Evolutionary conservation across 2,329 filamentous ascomycete genomes (phyloP), one percentile per base, ranked within the genome.

Genomic region (Pseudocercospora crystallina): DNA sequence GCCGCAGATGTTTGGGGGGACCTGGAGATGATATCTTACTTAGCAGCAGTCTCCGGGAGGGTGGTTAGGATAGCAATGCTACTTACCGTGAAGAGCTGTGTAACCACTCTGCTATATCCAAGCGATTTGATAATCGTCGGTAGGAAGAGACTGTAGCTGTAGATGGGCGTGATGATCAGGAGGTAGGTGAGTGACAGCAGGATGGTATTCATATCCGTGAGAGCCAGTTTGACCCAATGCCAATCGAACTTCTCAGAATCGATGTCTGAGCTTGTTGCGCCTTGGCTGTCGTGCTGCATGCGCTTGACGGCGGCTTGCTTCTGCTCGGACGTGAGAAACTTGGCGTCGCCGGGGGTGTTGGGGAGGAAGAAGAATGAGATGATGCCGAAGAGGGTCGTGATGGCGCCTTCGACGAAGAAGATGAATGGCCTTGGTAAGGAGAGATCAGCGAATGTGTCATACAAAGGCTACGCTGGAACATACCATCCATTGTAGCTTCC

Each of bases 281-380:
- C 61, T 43, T 63, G 56, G 30, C 61, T 47, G 43, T 71, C 66
- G 13, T 62, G 49, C 20, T 59, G 54, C 53, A 71, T 66, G 9
- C 64, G 55, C 15, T 58, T 51, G 14, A 62, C 54, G 13, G 66
- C 66, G 33, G 59, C 58, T 30, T 41, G 49, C 31, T 60, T 59
- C 47, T 70, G 63, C 33, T 62, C 54, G 26, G 54, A 46, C 15
- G 59, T 61, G 5, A 71, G 56, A 55, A 69, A 71, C 44, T 57
- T 63, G 4, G 77, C 77, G 38, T 74, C 75, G 47, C 74, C 71
- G 0, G 79, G 77, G 2, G 70, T 73, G 53, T 81, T 76, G 0
- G 79, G 79, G 8, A 82, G 65, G 47, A 73, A 73, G 58, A 80
- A 79, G 64, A 74, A 85, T 2, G 79, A 75, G 3, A 80, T 59